Conservation (phyloP, 805 yeast species). For the Nakazawaea molendinolei region DNA sequence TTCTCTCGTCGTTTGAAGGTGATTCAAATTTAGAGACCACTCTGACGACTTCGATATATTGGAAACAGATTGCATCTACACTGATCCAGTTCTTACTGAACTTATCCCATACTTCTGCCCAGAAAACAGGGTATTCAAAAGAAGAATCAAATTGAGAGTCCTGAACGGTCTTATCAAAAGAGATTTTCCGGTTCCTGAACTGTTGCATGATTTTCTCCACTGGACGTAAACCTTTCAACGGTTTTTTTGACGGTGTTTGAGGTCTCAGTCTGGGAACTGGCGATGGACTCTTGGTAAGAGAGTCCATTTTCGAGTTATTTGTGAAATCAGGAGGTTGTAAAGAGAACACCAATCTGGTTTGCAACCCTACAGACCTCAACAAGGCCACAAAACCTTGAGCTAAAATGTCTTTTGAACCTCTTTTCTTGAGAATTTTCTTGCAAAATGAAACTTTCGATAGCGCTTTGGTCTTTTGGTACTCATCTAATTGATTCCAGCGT, state of each 20-base stretch:
- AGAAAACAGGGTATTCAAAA: slow-evolving; percentile 60
- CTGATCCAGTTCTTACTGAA: slow-evolving; percentile 72
- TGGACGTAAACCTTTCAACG: slow-evolving; percentile 14
- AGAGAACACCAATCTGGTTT: slow-evolving; percentile 73
- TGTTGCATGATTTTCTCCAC: slow-evolving; percentile 23
- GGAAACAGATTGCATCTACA: slow-evolving; percentile 69
- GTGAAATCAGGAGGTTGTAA: slow-evolving; percentile 89
- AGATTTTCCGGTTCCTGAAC: slow-evolving; percentile 20
- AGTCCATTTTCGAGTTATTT: slow-evolving; percentile 17
- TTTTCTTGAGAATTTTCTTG: slow-evolving; percentile 30
- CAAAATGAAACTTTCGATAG: slow-evolving; percentile 29
- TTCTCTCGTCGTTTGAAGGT: slow-evolving; percentile 48
- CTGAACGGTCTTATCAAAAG: slow-evolving; percentile 9
- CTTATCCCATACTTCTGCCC: slow-evolving; percentile 94
- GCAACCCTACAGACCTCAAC: slow-evolving; percentile 61
- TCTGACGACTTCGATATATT: slow-evolving; percentile 56
- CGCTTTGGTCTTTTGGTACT: slow-evolving; percentile 1
- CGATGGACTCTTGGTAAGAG: slow-evolving; percentile 16
- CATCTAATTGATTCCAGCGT: slow-evolving; percentile 40
- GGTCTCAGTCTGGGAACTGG: slow-evolving; percentile 7
- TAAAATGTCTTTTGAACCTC: slow-evolving; percentile 72
- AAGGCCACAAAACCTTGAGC: slow-evolving; percentile 85
- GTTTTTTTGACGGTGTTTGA: slow-evolving; percentile 8
- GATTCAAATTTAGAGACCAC: slow-evolving; percentile 62
- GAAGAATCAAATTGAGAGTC: slow-evolving; percentile 9